These are phyloP conservation scores for Geoglossum glabrum DNA, from an alignment of 495 filamentous ascomycete genomes.

Conservation along the genomic window DNA sequence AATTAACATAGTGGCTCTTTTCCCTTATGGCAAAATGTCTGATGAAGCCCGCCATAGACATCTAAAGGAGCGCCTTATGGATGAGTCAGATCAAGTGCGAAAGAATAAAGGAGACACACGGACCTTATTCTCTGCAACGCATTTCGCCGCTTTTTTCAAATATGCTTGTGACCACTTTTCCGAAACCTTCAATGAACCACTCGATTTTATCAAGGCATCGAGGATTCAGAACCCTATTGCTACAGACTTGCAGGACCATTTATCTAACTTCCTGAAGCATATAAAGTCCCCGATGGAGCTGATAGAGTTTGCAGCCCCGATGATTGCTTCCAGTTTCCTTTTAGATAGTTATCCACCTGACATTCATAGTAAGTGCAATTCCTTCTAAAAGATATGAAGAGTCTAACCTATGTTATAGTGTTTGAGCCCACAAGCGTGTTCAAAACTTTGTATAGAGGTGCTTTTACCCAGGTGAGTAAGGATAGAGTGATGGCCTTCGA, in stretches of 20 bases:
- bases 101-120: neutral
- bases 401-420: neutral
- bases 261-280: neutral
- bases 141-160: neutral
- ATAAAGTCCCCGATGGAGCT: neutral
- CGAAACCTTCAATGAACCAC: neutral
- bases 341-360: neutral
- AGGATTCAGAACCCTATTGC: neutral
- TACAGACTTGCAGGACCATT: neutral
- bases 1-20: conserved; percentile 9
- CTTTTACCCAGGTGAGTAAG: neutral
- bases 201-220: neutral
- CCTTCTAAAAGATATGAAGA: neutral
- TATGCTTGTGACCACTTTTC: neutral
- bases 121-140: neutral
- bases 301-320: neutral
- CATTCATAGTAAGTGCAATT: neutral
- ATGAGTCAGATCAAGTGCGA: neutral
- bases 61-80: too few relatives aligned
- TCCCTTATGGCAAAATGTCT: neutral
- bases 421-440: neutral
- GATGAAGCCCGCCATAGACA: too few relatives aligned
- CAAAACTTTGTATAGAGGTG: neutral
- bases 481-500: neutral
- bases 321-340: neutral